A percentile compares a stretch with the other conserved stretches of the same genome.
phyloP scores from a whole-genome alignment of 1,139 yeast species.

The Hansenula sp. region DNA sequence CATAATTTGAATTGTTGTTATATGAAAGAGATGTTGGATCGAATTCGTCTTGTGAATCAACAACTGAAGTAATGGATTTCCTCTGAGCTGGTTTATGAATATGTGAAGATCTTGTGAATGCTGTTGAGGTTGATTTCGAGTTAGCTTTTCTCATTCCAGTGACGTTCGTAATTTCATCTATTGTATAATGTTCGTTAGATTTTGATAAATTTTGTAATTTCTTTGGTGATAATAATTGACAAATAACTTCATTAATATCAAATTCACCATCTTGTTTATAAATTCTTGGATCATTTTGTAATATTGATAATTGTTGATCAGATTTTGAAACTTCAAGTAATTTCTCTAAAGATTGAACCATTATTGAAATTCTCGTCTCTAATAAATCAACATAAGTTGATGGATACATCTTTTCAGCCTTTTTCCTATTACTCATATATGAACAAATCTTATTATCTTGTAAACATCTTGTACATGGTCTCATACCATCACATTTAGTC shows the following conservation, averaged over 20 bases:
- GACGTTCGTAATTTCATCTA: slow-evolving; percentile 20
- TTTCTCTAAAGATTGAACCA: slow-evolving; percentile 49
- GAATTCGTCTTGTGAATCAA: too few relatives aligned
- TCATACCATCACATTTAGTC: slow-evolving; percentile 74
- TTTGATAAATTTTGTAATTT: slow-evolving; percentile 21
- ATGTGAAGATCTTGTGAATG: too few relatives aligned
- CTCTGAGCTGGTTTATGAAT: too few relatives aligned
- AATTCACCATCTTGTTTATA: slow-evolving; percentile 17
- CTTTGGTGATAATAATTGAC: slow-evolving; percentile 15
- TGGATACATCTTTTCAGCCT: slow-evolving; percentile 60
- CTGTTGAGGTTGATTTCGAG: too few relatives aligned
- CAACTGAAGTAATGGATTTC: too few relatives aligned
- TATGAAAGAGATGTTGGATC: too few relatives aligned
- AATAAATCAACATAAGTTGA: slow-evolving; percentile 68
- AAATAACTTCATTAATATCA: slow-evolving; percentile 22
- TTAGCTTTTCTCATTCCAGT: too few relatives aligned
- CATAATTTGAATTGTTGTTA: too few relatives aligned
- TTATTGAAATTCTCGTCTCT: slow-evolving; percentile 60
- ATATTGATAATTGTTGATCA: slow-evolving; percentile 15
- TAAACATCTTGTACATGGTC: slow-evolving; percentile 68
- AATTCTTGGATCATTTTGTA: slow-evolving; percentile 14
- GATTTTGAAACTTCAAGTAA: slow-evolving; percentile 33
- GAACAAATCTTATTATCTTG: slow-evolving; percentile 73
- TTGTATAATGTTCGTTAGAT: slow-evolving; percentile 15
- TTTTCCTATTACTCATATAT: slow-evolving; percentile 58